Base-by-base conservation (phyloP, 1,284 basidiomycete species). In the Ustilago loliicola region DNA sequence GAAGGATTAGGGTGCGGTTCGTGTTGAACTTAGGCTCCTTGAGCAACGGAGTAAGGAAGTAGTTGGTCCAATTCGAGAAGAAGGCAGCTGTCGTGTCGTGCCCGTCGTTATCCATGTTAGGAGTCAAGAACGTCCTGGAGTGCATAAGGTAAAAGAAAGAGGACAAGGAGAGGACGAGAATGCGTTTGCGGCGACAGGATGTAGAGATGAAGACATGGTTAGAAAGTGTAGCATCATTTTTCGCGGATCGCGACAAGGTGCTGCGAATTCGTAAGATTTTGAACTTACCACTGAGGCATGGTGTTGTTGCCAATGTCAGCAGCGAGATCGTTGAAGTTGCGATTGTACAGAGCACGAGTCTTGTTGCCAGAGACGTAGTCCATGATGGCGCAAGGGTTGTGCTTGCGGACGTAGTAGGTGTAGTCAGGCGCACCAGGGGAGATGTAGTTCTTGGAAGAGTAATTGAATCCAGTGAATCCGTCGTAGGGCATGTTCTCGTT, bases 301-400 rank as follows among this genome's bases (percentile, higher is more conserved):
- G 87, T 87, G 54, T 89, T 84, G 30, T 89, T 89, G 55, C 88
- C 88, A 45, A 86, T 61, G 61, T 92, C 91, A 11, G 68, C 80
- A 19, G 77, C 80, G 23, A 82, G 72, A 82, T 91, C 88, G 67
- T 91, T 91, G 83, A 91, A 92, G 86, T 91, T 92, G 57, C 91
- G 89, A 63, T 90, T 89, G 59, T 62, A 57, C n/a, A 85, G 72
- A 7, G 88, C 87, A 34, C 91, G 89, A 1, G 66, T 66, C 61
- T 65, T 58, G 74, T 77, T 72, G 42, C 91, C 85, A 0, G 89
- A 89, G 83, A 91, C 87, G 84, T 85, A 90, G 70, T 77, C 77
- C 51, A 55, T 60, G 23, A 91, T 87, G 59, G 89, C 88, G 56
- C 89, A 86, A 0, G 91, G 90, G 83, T 91, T 90, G 59, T 81